phyloP scores from a whole-genome alignment of 2,329 filamentous ascomycete genomes.

The Microsporum ferrugineum region DNA sequence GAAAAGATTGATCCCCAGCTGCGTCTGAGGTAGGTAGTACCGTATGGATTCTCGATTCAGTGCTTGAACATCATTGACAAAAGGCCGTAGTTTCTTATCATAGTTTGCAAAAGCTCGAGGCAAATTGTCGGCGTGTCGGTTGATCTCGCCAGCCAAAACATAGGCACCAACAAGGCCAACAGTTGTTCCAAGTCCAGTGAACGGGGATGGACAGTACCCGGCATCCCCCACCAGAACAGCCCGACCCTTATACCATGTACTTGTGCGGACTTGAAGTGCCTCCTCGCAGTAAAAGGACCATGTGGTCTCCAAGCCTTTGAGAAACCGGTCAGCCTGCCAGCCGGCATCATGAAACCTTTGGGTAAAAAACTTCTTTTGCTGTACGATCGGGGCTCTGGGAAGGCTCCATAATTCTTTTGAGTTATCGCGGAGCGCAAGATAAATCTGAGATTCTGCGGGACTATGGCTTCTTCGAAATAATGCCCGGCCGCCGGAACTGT shows the following conservation, averaged over 20 bases:
- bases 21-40: slow-evolving; percentile 13
- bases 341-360: slow-evolving; percentile 27
- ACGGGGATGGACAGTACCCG: slow-evolving; percentile 23
- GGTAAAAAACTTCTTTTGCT: slow-evolving; percentile 19
- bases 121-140: slow-evolving; percentile 16
- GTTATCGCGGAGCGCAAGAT: slow-evolving; percentile 12
- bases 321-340: slow-evolving; percentile 27
- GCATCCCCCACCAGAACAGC: slow-evolving; percentile 35
- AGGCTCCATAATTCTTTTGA: not conserved
- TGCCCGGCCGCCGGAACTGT: slow-evolving; percentile 16
- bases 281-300: slow-evolving; percentile 38
- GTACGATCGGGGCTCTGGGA: not conserved
- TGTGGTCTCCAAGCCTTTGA: slow-evolving; percentile 30
- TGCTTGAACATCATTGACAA: slow-evolving; percentile 17
- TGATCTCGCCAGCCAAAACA: slow-evolving; percentile 43
- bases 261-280: slow-evolving; percentile 24
- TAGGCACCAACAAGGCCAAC: slow-evolving; percentile 37
- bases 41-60: slow-evolving; percentile 12
- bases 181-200: slow-evolving; percentile 29
- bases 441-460: slow-evolving; percentile 16
- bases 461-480: slow-evolving; percentile 18
- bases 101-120: slow-evolving; percentile 16
- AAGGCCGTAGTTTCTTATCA: slow-evolving; percentile 18
- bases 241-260: slow-evolving; percentile 23
- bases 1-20: slow-evolving; percentile 17